Evolutionary conservation across 768 basidiomycete species (phyloP), one percentile per base, ranked within the genome.

Genomic region (Russula griseocarnosa): DNA sequence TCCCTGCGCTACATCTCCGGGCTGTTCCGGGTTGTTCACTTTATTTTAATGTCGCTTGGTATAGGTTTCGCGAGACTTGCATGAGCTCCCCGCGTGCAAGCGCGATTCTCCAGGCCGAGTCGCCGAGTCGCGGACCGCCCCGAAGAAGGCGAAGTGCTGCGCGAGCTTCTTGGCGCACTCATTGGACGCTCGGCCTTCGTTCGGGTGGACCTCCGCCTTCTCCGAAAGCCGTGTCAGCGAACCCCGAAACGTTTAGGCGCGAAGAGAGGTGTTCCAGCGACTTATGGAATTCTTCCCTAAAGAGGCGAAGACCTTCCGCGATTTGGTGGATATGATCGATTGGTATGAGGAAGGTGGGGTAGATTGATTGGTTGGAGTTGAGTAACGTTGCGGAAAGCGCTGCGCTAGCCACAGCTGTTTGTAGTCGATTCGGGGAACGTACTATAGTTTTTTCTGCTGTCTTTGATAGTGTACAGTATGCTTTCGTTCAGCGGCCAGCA

Each of bases 41-140:
- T 26, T n/a, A 34, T 34, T n/a, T 20, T 28, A 36, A 55, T 36
- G 11, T 32, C 32, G n/a, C 10, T 5, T 8, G 6, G 32, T 44
- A 47, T 68, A 92, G 90, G 69, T 92, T 92, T 75, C 83, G 86
- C n/a, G 90, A 93, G 70, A 85, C 91, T 81, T 89, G 88, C 70
- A 83, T 85, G 72, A 83, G 51, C 77, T 74, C 18, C 73, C 84
- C 1, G 77, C 83, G 79, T 88, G 26, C 82, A 85, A 69, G 87
- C 91, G 0, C 79, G 77, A 16, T 92, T 74, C 75, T 93, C 38
- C 86, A 87, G 72, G 83, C 78, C 0, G 80, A 86, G 87, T 93
- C 10, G 84, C 84, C 0, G 79, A 79, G 85, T 89, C 3, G 90
- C 92, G 20, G 83, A 92, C 71, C 67, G 76, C 74, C 61, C 87